A percentile compares a stretch with the other conserved stretches of the same genome.
Conservation (phyloP, 257 asterid species). For the Fraxinus quadrangulata region DNA sequence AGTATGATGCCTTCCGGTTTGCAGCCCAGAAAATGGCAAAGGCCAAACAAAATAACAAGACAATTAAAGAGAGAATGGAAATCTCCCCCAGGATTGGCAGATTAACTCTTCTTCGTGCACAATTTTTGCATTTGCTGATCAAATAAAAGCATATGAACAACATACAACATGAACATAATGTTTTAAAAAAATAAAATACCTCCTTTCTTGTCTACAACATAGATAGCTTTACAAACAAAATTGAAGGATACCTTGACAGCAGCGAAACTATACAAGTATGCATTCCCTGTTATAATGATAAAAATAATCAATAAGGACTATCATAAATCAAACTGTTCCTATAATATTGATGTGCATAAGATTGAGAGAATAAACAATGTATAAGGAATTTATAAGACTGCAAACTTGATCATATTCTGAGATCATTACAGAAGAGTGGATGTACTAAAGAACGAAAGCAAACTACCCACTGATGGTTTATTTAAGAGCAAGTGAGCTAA, state of each 20-base stretch:
- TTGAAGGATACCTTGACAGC: slow-evolving; percentile 58
- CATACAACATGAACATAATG: slow-evolving; percentile 17
- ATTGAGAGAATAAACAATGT: neutral
- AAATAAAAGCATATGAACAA: slow-evolving; percentile 26
- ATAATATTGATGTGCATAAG: neutral
- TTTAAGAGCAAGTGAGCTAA: neutral
- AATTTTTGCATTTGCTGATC: slow-evolving; percentile 75
- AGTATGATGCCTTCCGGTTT: slow-evolving; percentile 79
- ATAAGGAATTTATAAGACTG: neutral
- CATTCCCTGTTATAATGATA: slow-evolving; percentile 76
- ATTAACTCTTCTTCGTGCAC: slow-evolving; percentile 59
- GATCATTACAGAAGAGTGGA: neutral
- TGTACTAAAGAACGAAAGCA: neutral
- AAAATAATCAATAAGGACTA: slow-evolving; percentile 25
- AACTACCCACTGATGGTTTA: neutral
- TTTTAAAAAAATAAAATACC: slow-evolving; percentile 18
- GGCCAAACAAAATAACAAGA: slow-evolving; percentile 61
- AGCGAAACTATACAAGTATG: slow-evolving; percentile 84
- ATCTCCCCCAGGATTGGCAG: slow-evolving; percentile 82
- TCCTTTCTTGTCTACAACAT: neutral
- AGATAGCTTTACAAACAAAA: slow-evolving; percentile 5
- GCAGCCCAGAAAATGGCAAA: slow-evolving; percentile 89
- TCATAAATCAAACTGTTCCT: neutral
- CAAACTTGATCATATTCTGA: neutral
- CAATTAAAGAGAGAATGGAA: slow-evolving; percentile 69